Evolutionary conservation across 108 stramenopile genomes (phyloP).

Genomic region (Nitzschia palea): DNA sequence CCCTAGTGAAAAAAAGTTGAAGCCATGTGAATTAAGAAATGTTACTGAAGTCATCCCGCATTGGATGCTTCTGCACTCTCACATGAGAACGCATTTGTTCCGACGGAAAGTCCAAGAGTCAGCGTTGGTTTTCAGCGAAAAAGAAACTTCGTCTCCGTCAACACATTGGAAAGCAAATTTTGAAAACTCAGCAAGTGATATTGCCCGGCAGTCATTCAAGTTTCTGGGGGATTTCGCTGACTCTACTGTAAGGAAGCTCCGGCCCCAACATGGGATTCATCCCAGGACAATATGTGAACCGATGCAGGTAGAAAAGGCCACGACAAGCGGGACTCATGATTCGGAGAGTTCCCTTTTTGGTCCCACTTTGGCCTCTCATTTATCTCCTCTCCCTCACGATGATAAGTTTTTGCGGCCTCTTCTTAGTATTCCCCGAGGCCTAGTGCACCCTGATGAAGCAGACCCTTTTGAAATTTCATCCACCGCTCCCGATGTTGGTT

Average conservation of each 20-base stretch:
- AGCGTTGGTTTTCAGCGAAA: slow-evolving; percentile 22
- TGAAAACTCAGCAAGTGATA: not conserved
- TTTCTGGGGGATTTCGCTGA: slow-evolving; percentile 4
- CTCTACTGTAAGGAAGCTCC: not conserved
- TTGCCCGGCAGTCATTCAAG: not conserved
- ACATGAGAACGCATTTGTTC: slow-evolving; percentile 36
- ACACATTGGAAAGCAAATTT: not conserved
- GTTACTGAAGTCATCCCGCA: slow-evolving; percentile 32
- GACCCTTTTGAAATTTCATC: not conserved
- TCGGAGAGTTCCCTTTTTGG: not conserved
- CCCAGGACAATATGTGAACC: not conserved
- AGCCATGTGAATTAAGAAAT: slow-evolving; percentile 19
- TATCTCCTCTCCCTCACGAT: not conserved
- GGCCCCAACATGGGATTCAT: not conserved
- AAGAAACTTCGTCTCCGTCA: not conserved
- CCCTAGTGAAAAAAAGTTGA: slow-evolving; percentile 11
- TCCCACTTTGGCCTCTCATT: slow-evolving; percentile 4
- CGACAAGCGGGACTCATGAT: not conserved
- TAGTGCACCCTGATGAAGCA: not conserved
- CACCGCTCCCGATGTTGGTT: not conserved
- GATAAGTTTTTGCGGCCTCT: not conserved
- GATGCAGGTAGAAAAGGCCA: not conserved
- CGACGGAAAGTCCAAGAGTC: slow-evolving; percentile 14
- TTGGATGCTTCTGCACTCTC: slow-evolving; percentile 23
- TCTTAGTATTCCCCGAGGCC: not conserved